These are phyloP conservation scores for Eucalyptus albens DNA, from an alignment of 345 rosid genomes.

Conservation along the genomic window DNA sequence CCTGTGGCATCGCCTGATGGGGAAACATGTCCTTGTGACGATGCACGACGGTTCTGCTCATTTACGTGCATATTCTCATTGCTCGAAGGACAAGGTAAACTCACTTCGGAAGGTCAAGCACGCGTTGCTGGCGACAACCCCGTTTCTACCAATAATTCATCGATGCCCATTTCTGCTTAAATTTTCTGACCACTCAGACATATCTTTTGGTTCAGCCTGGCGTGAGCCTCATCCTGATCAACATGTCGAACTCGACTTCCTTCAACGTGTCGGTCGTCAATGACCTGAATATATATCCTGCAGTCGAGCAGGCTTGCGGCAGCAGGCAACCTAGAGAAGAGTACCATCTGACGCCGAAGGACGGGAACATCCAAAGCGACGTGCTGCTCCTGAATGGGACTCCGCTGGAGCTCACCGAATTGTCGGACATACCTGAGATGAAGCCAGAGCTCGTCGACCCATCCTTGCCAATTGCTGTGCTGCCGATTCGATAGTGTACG, in stretches of 20 bases:
- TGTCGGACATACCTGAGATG: constrained; percentile 27
- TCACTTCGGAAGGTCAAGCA: neutral
- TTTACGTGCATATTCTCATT: constrained; percentile 38
- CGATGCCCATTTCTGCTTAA: neutral
- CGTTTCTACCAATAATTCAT: neutral
- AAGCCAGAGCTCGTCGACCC: constrained; percentile 25
- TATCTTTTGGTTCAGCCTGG: constrained; percentile 12
- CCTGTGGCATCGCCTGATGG: constrained; percentile 61
- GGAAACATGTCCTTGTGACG: constrained; percentile 17
- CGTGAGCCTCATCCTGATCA: constrained; percentile 27
- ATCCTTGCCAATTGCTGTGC: constrained; percentile 14
- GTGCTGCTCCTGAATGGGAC: constrained; percentile 38
- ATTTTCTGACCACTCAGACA: neutral
- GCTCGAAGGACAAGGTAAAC: constrained; percentile 26
- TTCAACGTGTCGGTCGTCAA: constrained; percentile 14
- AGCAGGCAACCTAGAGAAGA: constrained; percentile 19
- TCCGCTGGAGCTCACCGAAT: constrained; percentile 25
- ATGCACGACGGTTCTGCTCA: constrained; percentile 22
- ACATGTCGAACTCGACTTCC: constrained; percentile 29
- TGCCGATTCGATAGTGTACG: constrained; percentile 26
- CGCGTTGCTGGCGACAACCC: neutral
- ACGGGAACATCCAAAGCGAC: constrained; percentile 47
- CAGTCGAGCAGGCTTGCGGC: neutral
- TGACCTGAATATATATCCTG: constrained; percentile 11
- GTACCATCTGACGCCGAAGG: constrained; percentile 47